Conservation (phyloP, 768 basidiomycete species). For the Mycena alexandri region DNA sequence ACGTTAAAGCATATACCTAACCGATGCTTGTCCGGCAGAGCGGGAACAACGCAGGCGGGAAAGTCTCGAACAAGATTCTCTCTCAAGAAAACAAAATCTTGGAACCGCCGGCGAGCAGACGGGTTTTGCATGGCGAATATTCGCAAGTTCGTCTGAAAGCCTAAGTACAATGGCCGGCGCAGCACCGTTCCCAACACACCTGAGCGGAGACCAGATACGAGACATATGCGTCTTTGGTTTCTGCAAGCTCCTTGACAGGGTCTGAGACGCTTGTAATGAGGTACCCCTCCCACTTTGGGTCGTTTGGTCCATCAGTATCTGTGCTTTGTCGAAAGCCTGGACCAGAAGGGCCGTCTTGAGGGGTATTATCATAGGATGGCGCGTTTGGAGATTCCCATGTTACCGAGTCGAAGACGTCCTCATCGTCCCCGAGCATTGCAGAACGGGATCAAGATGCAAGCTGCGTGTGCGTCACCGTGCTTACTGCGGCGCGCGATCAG, state of each 20-base stretch:
- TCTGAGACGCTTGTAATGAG: slow-evolving; percentile 88
- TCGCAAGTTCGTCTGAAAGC: slow-evolving; percentile 85
- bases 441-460: slow-evolving; percentile 9
- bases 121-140: slow-evolving; percentile 85
- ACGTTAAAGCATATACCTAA: slow-evolving; percentile 71
- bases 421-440: slow-evolving; percentile 84
- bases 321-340: slow-evolving; percentile 89
- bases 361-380: slow-evolving; percentile 60
- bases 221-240: slow-evolving; percentile 97
- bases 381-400: slow-evolving; percentile 87
- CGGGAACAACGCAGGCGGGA: slow-evolving; percentile 97
- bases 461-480: too few species aligned
- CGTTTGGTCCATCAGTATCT: slow-evolving; percentile 79
- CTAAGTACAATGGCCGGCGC: slow-evolving; percentile 21
- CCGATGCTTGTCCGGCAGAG: slow-evolving; percentile 96
- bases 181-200: slow-evolving; percentile 58
- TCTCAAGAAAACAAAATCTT: slow-evolving; percentile 95
- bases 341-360: slow-evolving; percentile 59
- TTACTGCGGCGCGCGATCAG: neutral
- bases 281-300: slow-evolving; percentile 93
- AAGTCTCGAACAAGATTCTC: slow-evolving; percentile 92
- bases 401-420: slow-evolving; percentile 92
- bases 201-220: slow-evolving; percentile 92
- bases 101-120: slow-evolving; percentile 88
- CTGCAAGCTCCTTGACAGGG: slow-evolving; percentile 95